Percentiles rank a stretch among this genome's conserved stretches.
These are phyloP conservation scores for Fistulinella staudtii DNA, from an alignment of 1,284 basidiomycete genomes.

Conservation along the genomic window DNA sequence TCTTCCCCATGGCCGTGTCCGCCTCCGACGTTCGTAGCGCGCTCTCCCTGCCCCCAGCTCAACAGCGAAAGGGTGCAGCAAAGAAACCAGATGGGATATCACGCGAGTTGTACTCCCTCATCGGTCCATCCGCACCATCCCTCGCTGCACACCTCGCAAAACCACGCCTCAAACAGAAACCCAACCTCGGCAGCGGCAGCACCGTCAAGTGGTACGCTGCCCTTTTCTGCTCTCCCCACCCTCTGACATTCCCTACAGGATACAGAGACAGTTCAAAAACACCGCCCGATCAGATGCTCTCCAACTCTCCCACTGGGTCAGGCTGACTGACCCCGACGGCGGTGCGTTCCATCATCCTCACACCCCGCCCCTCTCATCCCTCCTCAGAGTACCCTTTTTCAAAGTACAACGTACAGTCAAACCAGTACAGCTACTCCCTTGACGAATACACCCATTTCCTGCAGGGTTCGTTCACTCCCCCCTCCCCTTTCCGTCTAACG, in stretches of 20 bases:
- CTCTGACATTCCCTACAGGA: constrained; percentile 45
- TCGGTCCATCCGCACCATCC: constrained; percentile 87
- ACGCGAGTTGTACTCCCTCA: constrained; percentile 89
- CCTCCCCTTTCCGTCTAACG: constrained; percentile 3
- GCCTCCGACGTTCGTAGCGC: constrained; percentile 82
- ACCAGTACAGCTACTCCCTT: constrained; percentile 78
- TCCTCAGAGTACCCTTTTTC: constrained; percentile 69
- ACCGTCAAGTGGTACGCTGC: constrained; percentile 66
- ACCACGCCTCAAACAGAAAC: constrained; percentile 85
- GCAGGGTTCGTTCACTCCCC: constrained; percentile 49
- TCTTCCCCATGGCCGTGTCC: constrained; percentile 58
- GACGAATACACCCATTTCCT: constrained; percentile 87
- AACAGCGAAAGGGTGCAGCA: constrained; percentile 24
- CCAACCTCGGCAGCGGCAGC: constrained; percentile 59
- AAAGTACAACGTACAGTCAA: constrained; percentile 73
- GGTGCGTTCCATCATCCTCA: constrained; percentile 38
- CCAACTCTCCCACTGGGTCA: constrained; percentile 68
- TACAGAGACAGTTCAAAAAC: constrained; percentile 70
- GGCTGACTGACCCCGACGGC: constrained; percentile 50
- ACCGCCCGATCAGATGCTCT: constrained; percentile 56
- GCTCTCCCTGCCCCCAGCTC: constrained; percentile 48
- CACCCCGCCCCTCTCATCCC: background rate
- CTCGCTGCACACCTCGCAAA: constrained; percentile 72
- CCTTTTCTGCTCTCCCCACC: background rate
- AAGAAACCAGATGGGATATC: constrained; percentile 89